Evolutionary conservation across 345 rosid species (phyloP).

Genomic region (Lagerstroemia speciosa): DNA sequence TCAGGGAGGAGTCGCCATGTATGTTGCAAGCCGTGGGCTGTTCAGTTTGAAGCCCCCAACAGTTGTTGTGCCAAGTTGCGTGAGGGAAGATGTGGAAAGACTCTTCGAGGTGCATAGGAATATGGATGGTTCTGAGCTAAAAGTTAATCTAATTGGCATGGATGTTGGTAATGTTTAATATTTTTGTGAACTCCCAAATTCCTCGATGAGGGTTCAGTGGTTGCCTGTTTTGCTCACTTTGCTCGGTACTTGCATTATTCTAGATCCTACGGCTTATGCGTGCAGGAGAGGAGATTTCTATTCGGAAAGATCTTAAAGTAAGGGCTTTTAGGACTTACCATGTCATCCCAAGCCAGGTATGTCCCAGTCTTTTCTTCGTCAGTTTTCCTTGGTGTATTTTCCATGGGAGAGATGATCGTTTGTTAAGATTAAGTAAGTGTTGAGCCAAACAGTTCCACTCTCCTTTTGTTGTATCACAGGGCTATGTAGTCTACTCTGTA

Average conservation of each 20-base stretch:
- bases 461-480: conserved; percentile 29
- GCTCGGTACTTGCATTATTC: conserved; percentile 8
- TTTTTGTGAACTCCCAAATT: background rate
- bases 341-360: conserved; percentile 81
- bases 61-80: conserved; percentile 52
- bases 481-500: conserved; percentile 71
- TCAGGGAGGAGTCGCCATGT: conserved; percentile 94
- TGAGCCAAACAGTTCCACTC: background rate
- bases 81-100: conserved; percentile 61
- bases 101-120: conserved; percentile 75
- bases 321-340: conserved; percentile 92
- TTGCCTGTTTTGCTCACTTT: conserved; percentile 11
- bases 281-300: conserved; percentile 72
- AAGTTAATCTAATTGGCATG: conserved; percentile 59
- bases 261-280: conserved; percentile 13
- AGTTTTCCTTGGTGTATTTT: background rate
- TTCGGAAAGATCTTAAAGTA: conserved; percentile 77
- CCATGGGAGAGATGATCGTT: background rate
- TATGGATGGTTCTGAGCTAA: conserved; percentile 75
- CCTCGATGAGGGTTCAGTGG: background rate
- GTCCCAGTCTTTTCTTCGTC: background rate
- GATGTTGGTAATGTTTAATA: conserved; percentile 63
- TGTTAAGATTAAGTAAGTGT: background rate
- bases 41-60: conserved; percentile 84
- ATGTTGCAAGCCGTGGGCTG: conserved; percentile 83